Percentiles rank a stretch among this genome's conserved stretches.
Evolutionary conservation across 139 green algal genomes (phyloP).

Genomic region (Chlamydomonas schloesseri): DNA sequence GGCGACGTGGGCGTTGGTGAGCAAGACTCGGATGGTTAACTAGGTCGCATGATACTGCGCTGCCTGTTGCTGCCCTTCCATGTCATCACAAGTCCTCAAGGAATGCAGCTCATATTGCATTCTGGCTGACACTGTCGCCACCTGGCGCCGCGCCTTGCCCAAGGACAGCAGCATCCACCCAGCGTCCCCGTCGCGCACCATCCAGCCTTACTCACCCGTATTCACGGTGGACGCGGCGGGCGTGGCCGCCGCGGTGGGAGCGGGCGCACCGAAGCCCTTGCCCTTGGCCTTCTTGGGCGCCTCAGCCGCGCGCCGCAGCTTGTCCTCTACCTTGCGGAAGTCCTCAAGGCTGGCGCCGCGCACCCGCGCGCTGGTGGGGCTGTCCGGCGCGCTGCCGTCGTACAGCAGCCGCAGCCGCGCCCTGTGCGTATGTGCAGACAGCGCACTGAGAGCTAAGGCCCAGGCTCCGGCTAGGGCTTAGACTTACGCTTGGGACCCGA

Average conservation of each 20-base stretch:
- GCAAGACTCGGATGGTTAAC: too few relatives aligned
- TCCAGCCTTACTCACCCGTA: not conserved
- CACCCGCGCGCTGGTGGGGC: not conserved
- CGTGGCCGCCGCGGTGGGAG: not conserved
- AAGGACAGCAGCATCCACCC: not conserved
- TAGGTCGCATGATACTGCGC: too few relatives aligned
- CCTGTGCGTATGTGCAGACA: not conserved
- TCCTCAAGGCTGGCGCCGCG: constrained; percentile 10
- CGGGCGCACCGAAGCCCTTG: constrained; percentile 24
- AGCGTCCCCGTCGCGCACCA: too few relatives aligned
- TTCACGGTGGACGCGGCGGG: not conserved
- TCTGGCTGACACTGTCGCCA: too few relatives aligned
- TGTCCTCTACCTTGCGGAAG: constrained; percentile 17
- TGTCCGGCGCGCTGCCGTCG: not conserved
- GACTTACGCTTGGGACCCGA: too few relatives aligned
- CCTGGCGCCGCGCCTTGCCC: too few relatives aligned
- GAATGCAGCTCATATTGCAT: too few relatives aligned
- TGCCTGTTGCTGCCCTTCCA: too few relatives aligned
- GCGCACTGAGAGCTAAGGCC: too few relatives aligned
- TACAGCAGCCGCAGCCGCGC: constrained; percentile 32
- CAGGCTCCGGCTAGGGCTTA: too few relatives aligned
- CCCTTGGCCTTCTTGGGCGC: constrained; percentile 25
- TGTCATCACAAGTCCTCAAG: too few relatives aligned
- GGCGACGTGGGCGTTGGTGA: too few relatives aligned
- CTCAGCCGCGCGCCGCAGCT: not conserved